Evolutionary conservation across 2,329 filamentous ascomycete genomes (phyloP), one percentile per base, ranked within the genome.

Genomic region (Bertia moriformis): DNA sequence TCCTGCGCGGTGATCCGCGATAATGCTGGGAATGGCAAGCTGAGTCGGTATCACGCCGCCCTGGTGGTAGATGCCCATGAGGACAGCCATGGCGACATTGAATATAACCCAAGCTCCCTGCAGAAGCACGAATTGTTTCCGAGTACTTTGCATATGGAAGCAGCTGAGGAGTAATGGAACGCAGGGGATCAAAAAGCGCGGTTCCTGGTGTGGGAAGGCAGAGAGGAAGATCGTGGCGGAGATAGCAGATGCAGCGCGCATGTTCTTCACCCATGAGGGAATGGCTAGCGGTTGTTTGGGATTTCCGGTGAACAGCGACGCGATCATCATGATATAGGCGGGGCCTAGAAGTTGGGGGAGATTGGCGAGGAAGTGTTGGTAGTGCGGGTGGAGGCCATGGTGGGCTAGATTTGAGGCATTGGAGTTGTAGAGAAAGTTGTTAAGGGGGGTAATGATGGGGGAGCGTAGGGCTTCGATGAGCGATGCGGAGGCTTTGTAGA

Each of bases 51-150:
- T 55, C 12, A 71, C 56, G 13, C 67, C 67, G 36, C 65, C 67
- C 50, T 71, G 67, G 45, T 71, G 67, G 49, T 69, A 69, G 18
- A 68, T 51, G 3, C 67, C 67, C 60, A 69, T 66, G 17, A 70
- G 49, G 29, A 61, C 52, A 3, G 63, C 66, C 42, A 69, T 51
- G n/a, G 51, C 39, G 15, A 55, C 51, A 44, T 71, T 71, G 50
- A 71, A 71, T 18, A 60, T 44, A 14, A 65, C 48, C 67, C 67
- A 71, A 3, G 51, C 42, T n/a, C n/a, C n/a, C n/a, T n/a, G n/a
- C n/a, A n/a, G n/a, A n/a, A n/a, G n/a, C 3, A 44, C 49, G 37
- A 68, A 52, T 19, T 39, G 40, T 22, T 17, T 22, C 15, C 42
- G 48, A 4, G 54, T 52, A 14, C 49, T 53, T 32, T 60, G 63